Evolutionary conservation across 768 basidiomycete genomes (phyloP).

Genomic region (Suillus lakei): DNA sequence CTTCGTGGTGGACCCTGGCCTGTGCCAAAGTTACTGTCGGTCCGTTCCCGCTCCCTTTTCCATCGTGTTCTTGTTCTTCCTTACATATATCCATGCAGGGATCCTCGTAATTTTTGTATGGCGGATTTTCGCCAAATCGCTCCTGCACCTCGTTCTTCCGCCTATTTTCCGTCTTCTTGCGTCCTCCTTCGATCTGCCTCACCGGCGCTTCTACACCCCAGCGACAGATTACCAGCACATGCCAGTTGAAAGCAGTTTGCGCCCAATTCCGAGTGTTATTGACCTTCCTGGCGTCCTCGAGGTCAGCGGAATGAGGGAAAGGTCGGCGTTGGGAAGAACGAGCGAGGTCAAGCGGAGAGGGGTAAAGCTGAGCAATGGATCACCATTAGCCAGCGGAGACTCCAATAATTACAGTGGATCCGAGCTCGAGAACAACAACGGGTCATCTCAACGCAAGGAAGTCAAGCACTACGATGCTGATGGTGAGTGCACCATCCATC

Average conservation of each 20-base stretch:
- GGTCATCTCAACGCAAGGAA: constrained; percentile 10
- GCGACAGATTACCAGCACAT: constrained; percentile 86
- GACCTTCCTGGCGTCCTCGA: constrained; percentile 62
- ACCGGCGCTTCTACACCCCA: constrained; percentile 86
- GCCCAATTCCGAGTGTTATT: constrained; percentile 84
- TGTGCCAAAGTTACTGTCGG: constrained; percentile 47
- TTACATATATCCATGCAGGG: constrained; percentile 45
- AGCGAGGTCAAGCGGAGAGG: constrained; percentile 33
- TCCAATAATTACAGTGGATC: constrained; percentile 21
- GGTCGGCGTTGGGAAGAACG: constrained; percentile 43
- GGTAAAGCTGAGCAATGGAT: constrained; percentile 18
- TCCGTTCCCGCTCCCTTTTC: constrained; percentile 23
- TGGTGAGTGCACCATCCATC: constrained; percentile 52
- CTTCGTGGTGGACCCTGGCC: constrained; percentile 43
- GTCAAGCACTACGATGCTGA: constrained; percentile 86
- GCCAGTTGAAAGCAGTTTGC: constrained; percentile 61
- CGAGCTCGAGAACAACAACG: constrained; percentile 38
- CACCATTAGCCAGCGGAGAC: constrained; percentile 16
- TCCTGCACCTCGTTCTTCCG: constrained; percentile 76
- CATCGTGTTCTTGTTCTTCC: not conserved
- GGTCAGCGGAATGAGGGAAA: constrained; percentile 45
- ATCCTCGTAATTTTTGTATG: constrained; percentile 82
- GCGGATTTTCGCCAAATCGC: constrained; percentile 85
- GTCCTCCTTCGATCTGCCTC: constrained; percentile 71
- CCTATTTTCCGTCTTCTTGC: constrained; percentile 82